phyloP scores from a whole-genome alignment of 2,329 filamentous ascomycete species.

The Ascochyta koolunga region DNA sequence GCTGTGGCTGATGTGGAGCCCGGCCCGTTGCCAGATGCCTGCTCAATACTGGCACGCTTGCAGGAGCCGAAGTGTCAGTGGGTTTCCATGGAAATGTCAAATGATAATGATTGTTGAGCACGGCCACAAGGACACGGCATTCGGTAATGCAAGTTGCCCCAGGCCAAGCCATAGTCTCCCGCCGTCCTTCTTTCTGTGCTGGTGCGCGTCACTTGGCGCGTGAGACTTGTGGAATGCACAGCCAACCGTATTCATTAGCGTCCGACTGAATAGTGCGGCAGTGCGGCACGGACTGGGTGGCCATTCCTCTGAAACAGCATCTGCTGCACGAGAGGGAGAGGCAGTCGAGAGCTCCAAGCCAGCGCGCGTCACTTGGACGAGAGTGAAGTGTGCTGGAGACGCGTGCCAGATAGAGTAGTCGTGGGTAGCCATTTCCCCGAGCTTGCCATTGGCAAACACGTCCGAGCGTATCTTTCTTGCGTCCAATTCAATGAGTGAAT shows the following conservation, averaged over 20 bases:
- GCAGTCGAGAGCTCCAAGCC: constrained; percentile 4
- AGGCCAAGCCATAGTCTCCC: constrained; percentile 18
- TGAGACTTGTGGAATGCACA: constrained; percentile 23
- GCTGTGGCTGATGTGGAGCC: constrained; percentile 26
- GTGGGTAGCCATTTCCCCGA: constrained; percentile 23
- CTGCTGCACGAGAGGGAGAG: constrained; percentile 18
- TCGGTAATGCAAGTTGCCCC: constrained; percentile 18
- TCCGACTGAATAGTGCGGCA: constrained; percentile 19
- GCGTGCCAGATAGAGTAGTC: constrained; percentile 19
- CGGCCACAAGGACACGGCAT: constrained; percentile 23
- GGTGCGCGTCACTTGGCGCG: constrained; percentile 21
- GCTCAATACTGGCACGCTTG: constrained; percentile 13
- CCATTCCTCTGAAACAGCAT: constrained; percentile 14
- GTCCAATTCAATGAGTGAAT: constrained; percentile 5
- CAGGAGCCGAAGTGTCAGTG: constrained; percentile 24
- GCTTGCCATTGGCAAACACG: constrained; percentile 13
- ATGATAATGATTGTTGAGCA: constrained; percentile 24
- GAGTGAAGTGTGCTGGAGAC: not conserved
- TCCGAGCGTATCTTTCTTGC: constrained; percentile 34
- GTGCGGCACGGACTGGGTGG: constrained; percentile 19
- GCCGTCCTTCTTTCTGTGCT: constrained; percentile 15
- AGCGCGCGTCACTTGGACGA: not conserved
- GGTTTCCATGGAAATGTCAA: constrained; percentile 37
- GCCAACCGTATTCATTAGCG: constrained; percentile 23
- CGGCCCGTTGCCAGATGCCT: constrained; percentile 32